Conservation (phyloP, 192 early-diverging fungal genomes). For the Chytriomyces sp. region DNA sequence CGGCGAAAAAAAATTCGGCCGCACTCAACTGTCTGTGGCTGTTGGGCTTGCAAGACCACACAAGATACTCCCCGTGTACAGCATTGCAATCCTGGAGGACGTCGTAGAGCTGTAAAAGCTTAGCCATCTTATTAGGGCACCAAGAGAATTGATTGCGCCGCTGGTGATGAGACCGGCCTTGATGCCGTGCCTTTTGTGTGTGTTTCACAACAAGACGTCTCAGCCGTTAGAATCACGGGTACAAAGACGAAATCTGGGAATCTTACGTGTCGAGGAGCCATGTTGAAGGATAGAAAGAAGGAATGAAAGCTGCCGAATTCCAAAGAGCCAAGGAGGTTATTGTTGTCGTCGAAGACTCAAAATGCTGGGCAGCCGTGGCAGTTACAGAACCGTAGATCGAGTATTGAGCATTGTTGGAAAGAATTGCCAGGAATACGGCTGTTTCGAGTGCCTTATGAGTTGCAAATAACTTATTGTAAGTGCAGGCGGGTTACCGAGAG, state of each 20-base stretch:
- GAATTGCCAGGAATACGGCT: conserved; percentile 9
- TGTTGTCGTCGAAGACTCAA: background rate
- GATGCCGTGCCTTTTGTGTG: background rate
- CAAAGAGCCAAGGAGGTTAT: conserved; percentile 5
- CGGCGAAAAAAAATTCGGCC: too few species aligned
- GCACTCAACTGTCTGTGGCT: too few species aligned
- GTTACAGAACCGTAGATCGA: conserved; percentile 17
- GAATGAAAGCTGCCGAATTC: conserved; percentile 8
- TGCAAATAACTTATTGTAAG: background rate
- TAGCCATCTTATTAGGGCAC: background rate
- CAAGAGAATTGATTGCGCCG: background rate
- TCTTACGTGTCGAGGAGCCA: conserved; percentile 31
- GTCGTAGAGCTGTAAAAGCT: background rate
- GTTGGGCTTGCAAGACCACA: too few species aligned
- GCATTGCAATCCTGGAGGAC: too few species aligned
- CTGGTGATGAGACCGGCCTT: background rate
- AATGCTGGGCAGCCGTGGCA: conserved; percentile 8
- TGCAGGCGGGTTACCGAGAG: background rate
- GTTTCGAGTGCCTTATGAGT: background rate
- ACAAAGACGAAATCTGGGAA: background rate
- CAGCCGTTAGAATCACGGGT: background rate
- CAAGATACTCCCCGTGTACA: too few species aligned
- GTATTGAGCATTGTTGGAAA: conserved; percentile 6
- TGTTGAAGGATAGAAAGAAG: conserved; percentile 1
- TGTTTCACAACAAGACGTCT: background rate